Conservation (phyloP, 2,329 filamentous ascomycete species). For the Penicillium hordei region DNA sequence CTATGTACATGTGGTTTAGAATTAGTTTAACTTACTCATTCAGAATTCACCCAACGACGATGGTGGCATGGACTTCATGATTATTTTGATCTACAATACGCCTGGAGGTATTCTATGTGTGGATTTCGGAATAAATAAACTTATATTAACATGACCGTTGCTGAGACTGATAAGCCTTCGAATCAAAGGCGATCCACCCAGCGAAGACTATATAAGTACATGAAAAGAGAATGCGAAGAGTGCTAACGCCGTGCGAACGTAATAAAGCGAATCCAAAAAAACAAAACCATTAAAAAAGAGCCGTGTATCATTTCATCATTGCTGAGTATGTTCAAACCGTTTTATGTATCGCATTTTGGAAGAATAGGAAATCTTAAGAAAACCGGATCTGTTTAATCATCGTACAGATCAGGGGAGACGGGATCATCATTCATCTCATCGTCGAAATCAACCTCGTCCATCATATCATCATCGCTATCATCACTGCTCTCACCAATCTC, state of each 20-base stretch:
- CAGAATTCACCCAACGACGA: too few relatives aligned
- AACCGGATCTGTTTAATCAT: constrained; percentile 33
- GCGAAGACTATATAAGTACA: not conserved
- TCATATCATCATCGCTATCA: constrained; percentile 65
- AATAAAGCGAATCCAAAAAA: not conserved
- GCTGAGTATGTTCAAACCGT: not conserved
- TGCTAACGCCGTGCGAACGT: not conserved
- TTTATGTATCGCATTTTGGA: not conserved
- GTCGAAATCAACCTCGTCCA: constrained; percentile 71
- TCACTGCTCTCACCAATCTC: constrained; percentile 50
- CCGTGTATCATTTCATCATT: constrained; percentile 4
- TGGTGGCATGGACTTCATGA: not conserved
- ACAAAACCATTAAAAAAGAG: not conserved
- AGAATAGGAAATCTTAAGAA: not conserved
- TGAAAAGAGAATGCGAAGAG: not conserved
- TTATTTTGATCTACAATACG: not conserved
- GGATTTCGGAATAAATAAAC: not conserved
- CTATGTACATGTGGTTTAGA: too few relatives aligned
- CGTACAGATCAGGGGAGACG: constrained; percentile 64
- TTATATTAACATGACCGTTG: not conserved
- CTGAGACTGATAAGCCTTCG: not conserved
- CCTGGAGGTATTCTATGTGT: not conserved
- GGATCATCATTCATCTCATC: constrained; percentile 65
- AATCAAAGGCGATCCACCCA: not conserved
- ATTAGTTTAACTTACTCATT: too few relatives aligned